Evolutionary conservation across 306 rosid species (phyloP), one percentile per base, ranked within the genome.

Genomic region (Nissolia schottii): DNA sequence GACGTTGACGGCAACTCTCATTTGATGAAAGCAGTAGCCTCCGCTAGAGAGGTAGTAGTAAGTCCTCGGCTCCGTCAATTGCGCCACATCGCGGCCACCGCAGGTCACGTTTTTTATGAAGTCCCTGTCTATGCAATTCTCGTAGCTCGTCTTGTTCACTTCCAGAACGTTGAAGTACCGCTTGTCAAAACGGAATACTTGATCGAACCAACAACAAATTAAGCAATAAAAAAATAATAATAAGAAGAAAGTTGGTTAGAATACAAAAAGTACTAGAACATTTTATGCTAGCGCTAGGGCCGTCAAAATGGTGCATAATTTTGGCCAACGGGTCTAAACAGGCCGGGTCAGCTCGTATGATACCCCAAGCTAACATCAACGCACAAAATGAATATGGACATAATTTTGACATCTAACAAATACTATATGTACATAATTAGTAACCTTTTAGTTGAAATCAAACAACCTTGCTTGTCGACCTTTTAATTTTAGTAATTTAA

Each of bases 81-180:
- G 79, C 43, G 79, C 86, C 71, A 92, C 98, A 1, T 92, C 96
- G 0, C 96, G 80, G 0, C 96, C 98, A 2, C 92, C 98, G 0
- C 79, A 81, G 0, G 96, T 90, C 8, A 83, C 53, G 82, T 92
- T 92, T 16, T 37, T 77, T 0, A 89, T 72, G 81, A 92, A 89
- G 3, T 53, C 82, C 3, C 12, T 24, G 18, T 88, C 92, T 2
- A 77, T 82, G 85, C 98, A 92, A 0, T 25, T 37, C 60, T 87
- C 94, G 5, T 76, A 92, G 45, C 80, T 79, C 2, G 88, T 90
- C 76, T 83, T 9, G 77, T 85, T 90, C 91, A 90, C 98, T 64
- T 90, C 98, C 70, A 92, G 75, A 2, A 86, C 94, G 25, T 67
- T 85, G 85, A 41, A 90, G 77, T 80, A 85, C 22, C 79, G 67